Evolutionary conservation across 2,329 filamentous ascomycete species (phyloP).

Genomic region (Pseudogymnoascus destructans): DNA sequence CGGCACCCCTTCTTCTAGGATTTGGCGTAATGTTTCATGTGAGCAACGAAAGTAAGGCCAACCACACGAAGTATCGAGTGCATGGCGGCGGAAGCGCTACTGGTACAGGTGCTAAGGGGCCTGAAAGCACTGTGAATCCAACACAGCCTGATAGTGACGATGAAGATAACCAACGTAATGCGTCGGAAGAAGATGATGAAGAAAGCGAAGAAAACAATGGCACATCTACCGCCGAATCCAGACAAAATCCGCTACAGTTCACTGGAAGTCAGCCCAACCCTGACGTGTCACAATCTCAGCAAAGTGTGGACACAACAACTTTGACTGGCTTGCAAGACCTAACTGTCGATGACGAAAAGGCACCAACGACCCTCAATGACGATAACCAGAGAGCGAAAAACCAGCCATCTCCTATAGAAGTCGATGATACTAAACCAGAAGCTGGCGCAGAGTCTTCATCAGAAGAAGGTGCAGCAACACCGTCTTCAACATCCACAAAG

Average conservation of each 20-base stretch:
- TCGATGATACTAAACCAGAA: slow-evolving; percentile 30
- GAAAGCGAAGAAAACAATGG: slow-evolving; percentile 21
- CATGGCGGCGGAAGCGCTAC: slow-evolving; percentile 25
- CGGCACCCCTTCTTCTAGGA: slow-evolving; percentile 74
- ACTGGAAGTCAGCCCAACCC: slow-evolving; percentile 10
- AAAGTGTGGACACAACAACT: slow-evolving; percentile 23
- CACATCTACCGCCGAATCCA: slow-evolving; percentile 18
- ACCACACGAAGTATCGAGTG: slow-evolving; percentile 62
- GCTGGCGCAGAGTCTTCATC: slow-evolving; percentile 15
- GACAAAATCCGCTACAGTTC: neutral
- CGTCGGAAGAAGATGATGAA: slow-evolving; percentile 21
- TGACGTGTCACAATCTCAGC: slow-evolving; percentile 16
- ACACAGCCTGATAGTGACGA: slow-evolving; percentile 5
- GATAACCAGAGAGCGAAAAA: neutral
- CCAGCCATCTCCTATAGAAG: neutral
- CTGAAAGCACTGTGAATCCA: neutral
- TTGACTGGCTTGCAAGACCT: slow-evolving; percentile 13
- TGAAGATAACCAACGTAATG: slow-evolving; percentile 16
- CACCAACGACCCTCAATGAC: neutral
- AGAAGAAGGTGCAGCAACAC: slow-evolving; percentile 21
- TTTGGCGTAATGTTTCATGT: slow-evolving; percentile 81
- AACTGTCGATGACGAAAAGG: slow-evolving; percentile 13
- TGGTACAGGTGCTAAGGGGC: neutral
- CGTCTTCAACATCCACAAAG: slow-evolving; percentile 25
- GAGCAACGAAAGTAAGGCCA: slow-evolving; percentile 72